Conservation (phyloP, 192 early-diverging fungal genomes). For the Allomyces javanicus region DNA sequence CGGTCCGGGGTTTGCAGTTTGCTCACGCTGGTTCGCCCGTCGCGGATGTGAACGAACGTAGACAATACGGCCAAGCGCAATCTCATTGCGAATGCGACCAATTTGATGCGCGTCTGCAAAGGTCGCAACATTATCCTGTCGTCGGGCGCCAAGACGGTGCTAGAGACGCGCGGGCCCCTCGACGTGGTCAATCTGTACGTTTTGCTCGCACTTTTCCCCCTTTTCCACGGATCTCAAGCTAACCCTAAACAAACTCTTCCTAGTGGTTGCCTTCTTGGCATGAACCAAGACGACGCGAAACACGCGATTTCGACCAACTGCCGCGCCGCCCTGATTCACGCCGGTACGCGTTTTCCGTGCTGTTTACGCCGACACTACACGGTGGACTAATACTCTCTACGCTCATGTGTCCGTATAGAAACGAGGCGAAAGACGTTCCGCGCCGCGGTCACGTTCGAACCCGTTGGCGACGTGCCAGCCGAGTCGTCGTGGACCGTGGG, state of each 20-base stretch:
- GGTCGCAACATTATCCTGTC: conserved; percentile 61
- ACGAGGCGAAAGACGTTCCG: conserved; percentile 25
- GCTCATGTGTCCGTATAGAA: conserved; percentile 9
- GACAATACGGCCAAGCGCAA: conserved; percentile 37
- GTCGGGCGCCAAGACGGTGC: conserved; percentile 40
- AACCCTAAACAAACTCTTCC: background rate
- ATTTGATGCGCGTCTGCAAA: conserved; percentile 42
- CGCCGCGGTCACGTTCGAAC: conserved; percentile 21
- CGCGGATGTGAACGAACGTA: conserved; percentile 3
- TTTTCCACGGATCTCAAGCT: background rate
- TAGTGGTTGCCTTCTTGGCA: conserved; percentile 38
- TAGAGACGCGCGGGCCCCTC: conserved; percentile 53
- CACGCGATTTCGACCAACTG: conserved; percentile 31
- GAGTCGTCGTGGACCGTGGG: conserved; percentile 24
- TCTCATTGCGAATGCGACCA: conserved; percentile 42
- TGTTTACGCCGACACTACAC: background rate
- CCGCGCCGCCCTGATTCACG: conserved; percentile 29
- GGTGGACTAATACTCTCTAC: background rate
- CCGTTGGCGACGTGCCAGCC: conserved; percentile 12
- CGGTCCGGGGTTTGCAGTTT: background rate
- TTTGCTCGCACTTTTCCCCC: background rate
- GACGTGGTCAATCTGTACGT: conserved; percentile 65
- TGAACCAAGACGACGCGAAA: conserved; percentile 32
- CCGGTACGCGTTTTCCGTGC: conserved; percentile 13
- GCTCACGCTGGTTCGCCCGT: background rate